Conservation (phyloP, 2,329 filamentous ascomycete species). For the Pseudogymnoascus sp. region DNA sequence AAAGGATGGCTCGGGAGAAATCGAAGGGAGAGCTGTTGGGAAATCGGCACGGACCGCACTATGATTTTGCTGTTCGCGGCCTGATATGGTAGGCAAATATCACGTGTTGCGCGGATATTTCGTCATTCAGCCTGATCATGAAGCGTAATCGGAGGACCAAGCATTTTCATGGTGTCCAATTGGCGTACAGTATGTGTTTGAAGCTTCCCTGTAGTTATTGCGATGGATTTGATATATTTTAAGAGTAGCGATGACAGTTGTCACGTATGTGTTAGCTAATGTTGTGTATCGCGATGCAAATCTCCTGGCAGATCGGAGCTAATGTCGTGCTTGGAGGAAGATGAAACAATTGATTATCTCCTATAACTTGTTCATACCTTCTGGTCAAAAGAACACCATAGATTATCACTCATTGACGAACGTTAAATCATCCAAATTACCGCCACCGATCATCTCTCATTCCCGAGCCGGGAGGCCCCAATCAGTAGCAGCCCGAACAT, state of each 20-base stretch:
- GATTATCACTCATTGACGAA: neutral
- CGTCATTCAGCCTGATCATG: slow-evolving; percentile 8
- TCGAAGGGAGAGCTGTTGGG: slow-evolving; percentile 5
- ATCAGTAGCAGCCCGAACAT: neutral
- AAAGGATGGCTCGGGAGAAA: slow-evolving; percentile 8
- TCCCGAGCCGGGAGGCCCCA: neutral
- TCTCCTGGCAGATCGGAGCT: neutral
- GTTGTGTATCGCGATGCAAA: neutral
- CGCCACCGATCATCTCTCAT: neutral
- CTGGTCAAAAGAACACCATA: neutral
- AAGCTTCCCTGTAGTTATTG: neutral
- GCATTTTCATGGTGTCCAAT: neutral
- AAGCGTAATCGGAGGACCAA: neutral
- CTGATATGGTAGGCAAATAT: neutral
- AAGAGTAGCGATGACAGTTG: neutral
- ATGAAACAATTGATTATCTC: neutral
- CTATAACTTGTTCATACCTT: neutral
- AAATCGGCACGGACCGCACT: slow-evolving; percentile 7
- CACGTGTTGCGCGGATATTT: neutral
- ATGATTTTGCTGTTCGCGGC: neutral
- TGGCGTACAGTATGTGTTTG: neutral
- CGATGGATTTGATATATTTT: neutral
- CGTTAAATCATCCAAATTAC: neutral
- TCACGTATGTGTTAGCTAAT: neutral
- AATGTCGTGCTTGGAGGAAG: neutral